A percentile compares a stretch with the other conserved stretches of the same genome.
phyloP scores from a whole-genome alignment of 1,284 basidiomycete species.

The Exsudoporus floridanus region DNA sequence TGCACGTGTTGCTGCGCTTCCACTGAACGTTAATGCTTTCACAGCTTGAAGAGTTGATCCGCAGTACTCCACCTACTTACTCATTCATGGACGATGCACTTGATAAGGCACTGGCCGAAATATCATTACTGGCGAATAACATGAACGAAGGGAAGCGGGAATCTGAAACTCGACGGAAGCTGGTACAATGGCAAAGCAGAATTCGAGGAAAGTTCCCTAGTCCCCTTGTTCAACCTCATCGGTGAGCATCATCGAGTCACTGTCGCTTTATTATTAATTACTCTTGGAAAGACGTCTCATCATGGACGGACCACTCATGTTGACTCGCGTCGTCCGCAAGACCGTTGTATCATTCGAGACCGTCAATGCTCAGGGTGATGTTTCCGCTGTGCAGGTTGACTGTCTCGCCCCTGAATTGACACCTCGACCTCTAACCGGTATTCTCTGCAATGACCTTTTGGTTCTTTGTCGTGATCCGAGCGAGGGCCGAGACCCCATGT shows the following conservation, averaged over 20 bases:
- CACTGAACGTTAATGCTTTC: conserved; percentile 11
- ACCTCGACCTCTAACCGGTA: conserved; percentile 70
- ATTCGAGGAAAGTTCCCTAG: conserved; percentile 92
- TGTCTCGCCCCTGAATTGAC: conserved; percentile 82
- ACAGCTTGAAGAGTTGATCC: conserved; percentile 80
- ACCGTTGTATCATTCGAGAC: conserved; percentile 82
- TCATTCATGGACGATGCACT: conserved; percentile 79
- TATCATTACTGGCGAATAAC: conserved; percentile 82
- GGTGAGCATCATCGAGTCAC: conserved; percentile 47
- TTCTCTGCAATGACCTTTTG: conserved; percentile 90
- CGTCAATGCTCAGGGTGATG: conserved; percentile 71
- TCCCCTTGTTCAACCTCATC: conserved; percentile 96
- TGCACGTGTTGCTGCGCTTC: background rate
- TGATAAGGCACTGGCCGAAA: conserved; percentile 81
- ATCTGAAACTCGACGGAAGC: conserved; percentile 82
- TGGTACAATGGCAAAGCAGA: conserved; percentile 90
- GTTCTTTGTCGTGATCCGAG: conserved; percentile 84
- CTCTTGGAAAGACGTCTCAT: conserved; percentile 66
- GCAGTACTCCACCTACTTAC: conserved; percentile 76
- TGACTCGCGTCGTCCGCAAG: conserved; percentile 90
- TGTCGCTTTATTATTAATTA: conserved; percentile 9
- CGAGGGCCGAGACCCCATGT: conserved; percentile 69
- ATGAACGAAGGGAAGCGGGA: conserved; percentile 98
- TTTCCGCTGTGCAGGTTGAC: conserved; percentile 83
- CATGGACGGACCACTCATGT: conserved; percentile 80